Conservation (phyloP, 208 protist genomes). For the Leishmania tropica region DNA sequence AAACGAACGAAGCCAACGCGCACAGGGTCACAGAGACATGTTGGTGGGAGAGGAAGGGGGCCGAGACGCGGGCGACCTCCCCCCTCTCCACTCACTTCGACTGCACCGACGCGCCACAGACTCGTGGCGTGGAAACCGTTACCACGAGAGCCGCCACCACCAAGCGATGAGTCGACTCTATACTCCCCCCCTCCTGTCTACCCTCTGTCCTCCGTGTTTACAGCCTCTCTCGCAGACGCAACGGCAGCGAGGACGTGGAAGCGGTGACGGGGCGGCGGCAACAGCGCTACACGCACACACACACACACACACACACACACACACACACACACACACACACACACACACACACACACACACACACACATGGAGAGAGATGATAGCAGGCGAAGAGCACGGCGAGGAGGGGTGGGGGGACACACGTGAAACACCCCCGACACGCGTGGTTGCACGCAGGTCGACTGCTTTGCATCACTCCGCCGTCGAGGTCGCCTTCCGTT, state of each 20-base stretch:
- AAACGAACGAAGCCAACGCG: too few species aligned
- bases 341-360: too few species aligned
- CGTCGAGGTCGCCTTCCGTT: slow-evolving; percentile 12
- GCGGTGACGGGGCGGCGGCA: background rate
- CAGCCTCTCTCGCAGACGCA: background rate
- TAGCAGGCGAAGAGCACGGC: too few species aligned
- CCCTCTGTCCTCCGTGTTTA: background rate
- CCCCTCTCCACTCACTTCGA: background rate
- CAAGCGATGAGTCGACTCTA: background rate
- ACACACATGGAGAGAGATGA: too few species aligned
- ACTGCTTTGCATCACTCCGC: background rate
- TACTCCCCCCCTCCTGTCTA: too few species aligned
- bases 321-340: too few species aligned
- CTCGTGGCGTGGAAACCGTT: too few species aligned
- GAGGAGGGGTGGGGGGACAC: too few species aligned
- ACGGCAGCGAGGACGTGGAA: background rate
- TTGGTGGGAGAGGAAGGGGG: background rate
- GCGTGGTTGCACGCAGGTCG: background rate
- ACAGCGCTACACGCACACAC: background rate
- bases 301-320: too few species aligned
- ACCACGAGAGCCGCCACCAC: background rate
- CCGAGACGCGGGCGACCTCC: background rate
- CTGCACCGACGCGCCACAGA: too few species aligned
- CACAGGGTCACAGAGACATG: too few species aligned
- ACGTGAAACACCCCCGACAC: too few species aligned